phyloP scores from a whole-genome alignment of 2,329 filamentous ascomycete species.

The Fusarium palustre region DNA sequence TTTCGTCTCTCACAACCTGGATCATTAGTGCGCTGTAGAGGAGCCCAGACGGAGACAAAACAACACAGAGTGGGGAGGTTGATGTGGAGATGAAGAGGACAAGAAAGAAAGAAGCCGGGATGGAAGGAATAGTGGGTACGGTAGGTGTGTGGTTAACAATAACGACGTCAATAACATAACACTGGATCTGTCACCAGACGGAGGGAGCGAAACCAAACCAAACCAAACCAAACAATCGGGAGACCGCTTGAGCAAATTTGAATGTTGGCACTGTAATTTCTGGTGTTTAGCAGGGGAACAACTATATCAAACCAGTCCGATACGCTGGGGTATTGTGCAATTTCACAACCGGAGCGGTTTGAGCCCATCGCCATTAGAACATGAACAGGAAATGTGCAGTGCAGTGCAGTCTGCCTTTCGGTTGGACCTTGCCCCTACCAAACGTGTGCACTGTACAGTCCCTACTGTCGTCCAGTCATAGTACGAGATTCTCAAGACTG shows the following conservation, averaged over 20 bases:
- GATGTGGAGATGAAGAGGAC: constrained; percentile 39
- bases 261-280: not conserved
- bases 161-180: constrained; percentile 37
- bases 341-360: too few relatives aligned
- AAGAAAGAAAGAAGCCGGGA: constrained; percentile 28
- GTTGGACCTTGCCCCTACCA: not conserved
- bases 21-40: constrained; percentile 27
- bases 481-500: constrained; percentile 17
- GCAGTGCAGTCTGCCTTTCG: not conserved
- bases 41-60: constrained; percentile 31
- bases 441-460: not conserved
- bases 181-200: constrained; percentile 16
- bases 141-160: constrained; percentile 23
- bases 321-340: not conserved
- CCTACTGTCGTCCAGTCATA: constrained; percentile 3
- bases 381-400: not conserved
- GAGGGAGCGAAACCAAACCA: constrained; percentile 35
- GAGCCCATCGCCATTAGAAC: not conserved
- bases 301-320: not conserved
- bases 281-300: not conserved
- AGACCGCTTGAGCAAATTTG: constrained; percentile 9
- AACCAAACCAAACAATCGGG: constrained; percentile 36
- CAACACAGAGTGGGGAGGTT: constrained; percentile 34
- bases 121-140: constrained; percentile 16
- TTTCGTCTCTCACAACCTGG: constrained; percentile 8